Base-by-base conservation (phyloP, 1,284 basidiomycete species). In the Spongiforma sp. region DNA sequence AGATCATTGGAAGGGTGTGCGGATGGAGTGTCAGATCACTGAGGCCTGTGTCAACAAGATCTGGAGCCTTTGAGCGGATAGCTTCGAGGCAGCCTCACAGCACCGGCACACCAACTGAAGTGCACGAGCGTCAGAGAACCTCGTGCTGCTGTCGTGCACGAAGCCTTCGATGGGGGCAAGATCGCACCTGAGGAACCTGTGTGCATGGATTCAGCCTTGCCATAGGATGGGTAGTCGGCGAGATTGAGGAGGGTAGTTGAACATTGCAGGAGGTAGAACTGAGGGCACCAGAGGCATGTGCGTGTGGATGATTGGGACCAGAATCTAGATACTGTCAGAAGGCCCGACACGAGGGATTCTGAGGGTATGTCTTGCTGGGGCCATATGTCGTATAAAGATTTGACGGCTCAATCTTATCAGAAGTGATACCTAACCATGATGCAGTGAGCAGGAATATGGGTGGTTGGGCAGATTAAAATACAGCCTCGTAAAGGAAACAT, bases 31-130 rank as follows among this genome's bases (percentile, higher is more conserved):
- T n/a, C 28, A 48, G 32, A 41, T 52, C 36, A 17, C 61, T 48
- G n/a, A 67, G 50, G 63, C 67, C 65, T 43, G 64, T 64, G 62
- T 73, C 66, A 64, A 85, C 78, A 17, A 92, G 79, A 50, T 87
- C 85, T 3, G 89, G 86, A 6, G 93, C 77, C 76, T 87, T 90
- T 30, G 78, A 70, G 12, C 90, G 87, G 26, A 93, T 83, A 5
- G 89, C 91, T 74, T 93, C 90, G 32, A 93, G 79, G 70, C 93
- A 93, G 74, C n/a, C n/a, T n/a, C 91, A 93, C 0, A 93, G 78
- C 0, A 90, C 92, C 0, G 90, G 81, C 19, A 93, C 89, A 54
- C 82, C 85, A 26, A 87, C 89, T 14, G 91, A 91, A 1, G 91
- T 93, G 59, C 89, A 84, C n/a, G 91, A 93, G 32, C 90, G 87